Base-by-base conservation (phyloP, 805 yeast genomes). In the Kluyveromyces dobzhanskii region DNA sequence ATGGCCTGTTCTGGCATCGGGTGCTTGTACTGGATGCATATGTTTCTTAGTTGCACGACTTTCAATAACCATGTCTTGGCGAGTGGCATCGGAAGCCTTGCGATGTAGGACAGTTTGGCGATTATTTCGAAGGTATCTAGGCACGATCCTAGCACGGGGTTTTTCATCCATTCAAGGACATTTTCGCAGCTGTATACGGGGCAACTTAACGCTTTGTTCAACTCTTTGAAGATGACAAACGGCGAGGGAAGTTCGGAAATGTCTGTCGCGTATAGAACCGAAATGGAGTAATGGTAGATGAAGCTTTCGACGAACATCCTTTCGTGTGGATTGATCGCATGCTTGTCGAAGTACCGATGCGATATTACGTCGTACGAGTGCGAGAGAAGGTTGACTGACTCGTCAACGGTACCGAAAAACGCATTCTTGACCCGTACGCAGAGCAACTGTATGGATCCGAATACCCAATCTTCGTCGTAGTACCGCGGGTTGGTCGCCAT, bases 221-320 rank as follows among this genome's bases (percentile, higher is more conserved):
- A 56, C 3, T 60, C 57, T 28, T 47, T 48, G 42, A 62, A 70
- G 18, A 68, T 54, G 3, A 50, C 53, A 46, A 62, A 69, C 3
- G 77, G 76, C 17, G 67, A 59, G 1, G 74, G 72, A 9, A 70
- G 38, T 1, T 52, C 49, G 10, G 61, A 58, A 3, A 51, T 42
- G 14, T 47, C 50, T 2, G 61, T 51, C 13, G 71, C 58, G 32
- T 64, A 57, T 23, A 69, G 56, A 4, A 71, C 44, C 3, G 64
- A 54, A 7, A 65, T 57, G 6, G 69, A 56, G 43, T 65, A 70
- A 41, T 65, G 67, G 50, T 64, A 67, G 3, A 69, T 47, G 42
- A 67, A 70, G 28, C 72, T 67, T 38, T 71, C 76, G 17, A 67
- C 40, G 33, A 67, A 57, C 48, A 67, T 66, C 33, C 69, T 51